Conservation (phyloP, 2,329 filamentous ascomycete genomes). For the Aspergillus calidoustus region DNA sequence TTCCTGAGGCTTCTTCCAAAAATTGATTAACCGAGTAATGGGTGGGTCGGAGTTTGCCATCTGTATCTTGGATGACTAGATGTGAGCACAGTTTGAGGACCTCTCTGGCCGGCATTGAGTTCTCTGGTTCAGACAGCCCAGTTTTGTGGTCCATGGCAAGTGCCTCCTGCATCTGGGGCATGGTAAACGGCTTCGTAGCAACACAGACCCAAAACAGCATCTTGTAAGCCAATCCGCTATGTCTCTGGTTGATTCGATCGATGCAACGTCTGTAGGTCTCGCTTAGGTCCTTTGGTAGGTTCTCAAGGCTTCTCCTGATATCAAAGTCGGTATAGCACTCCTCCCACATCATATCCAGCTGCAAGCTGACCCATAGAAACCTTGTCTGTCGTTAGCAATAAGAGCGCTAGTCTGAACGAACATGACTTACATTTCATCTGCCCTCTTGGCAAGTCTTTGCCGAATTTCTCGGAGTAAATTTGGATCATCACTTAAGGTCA, state of each 20-base stretch:
- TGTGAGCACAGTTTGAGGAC: background rate
- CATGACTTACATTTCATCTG: background rate
- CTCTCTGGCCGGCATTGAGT: background rate
- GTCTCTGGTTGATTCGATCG: background rate
- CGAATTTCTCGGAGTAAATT: background rate
- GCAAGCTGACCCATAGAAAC: conserved; percentile 8
- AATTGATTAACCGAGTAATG: background rate
- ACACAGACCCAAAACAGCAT: background rate
- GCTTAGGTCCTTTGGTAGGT: conserved; percentile 1
- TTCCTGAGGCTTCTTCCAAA: background rate
- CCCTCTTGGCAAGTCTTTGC: conserved; percentile 9
- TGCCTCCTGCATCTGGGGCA: conserved; percentile 5
- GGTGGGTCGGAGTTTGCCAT: background rate
- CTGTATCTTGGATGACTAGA: background rate
- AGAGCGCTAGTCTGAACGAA: too few species aligned
- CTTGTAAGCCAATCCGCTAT: too few species aligned
- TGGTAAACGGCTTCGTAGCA: background rate
- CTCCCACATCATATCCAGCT: conserved; percentile 3
- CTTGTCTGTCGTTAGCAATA: background rate
- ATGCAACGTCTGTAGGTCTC: conserved; percentile 3
- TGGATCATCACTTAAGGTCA: background rate
- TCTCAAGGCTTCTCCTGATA: background rate
- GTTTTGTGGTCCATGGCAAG: conserved; percentile 2
- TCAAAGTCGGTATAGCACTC: conserved; percentile 3
- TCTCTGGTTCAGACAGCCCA: background rate